Evolutionary conservation across 164 flowering plant genomes (phyloP), one percentile per base, ranked within the genome.

Genomic region (Stephania cephalantha): DNA sequence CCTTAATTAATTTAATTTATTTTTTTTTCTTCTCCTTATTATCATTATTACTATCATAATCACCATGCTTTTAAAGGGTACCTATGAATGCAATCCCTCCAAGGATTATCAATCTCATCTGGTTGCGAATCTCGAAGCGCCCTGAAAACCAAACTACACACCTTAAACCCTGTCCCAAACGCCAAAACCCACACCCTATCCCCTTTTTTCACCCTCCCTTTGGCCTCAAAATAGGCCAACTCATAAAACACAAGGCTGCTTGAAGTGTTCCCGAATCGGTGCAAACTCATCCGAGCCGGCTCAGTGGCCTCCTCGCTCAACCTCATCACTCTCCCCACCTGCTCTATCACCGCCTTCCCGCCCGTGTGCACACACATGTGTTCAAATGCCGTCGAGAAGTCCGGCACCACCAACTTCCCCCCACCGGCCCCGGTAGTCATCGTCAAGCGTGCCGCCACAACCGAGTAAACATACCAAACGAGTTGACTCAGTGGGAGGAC

Each of bases 101-200:
- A 88, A 9, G 88, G 86, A 81, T 88, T 90, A 75, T 87, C 86
- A 12, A 52, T 25, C 17, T 85, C 85, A 1, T 9, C 55, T 15
- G 11, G 45, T 9, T 25, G 8, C 2, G 85, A 78, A 78, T 87
- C 85, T 46, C 58, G 68, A n/a, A 86, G 73, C 68, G 82, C 78
- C 79, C 80, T 85, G 85, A 87, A 85, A 64, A 88, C 89, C 65
- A 85, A 81, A 22, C 89, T 86, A 3, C 89, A 81, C 31, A 85
- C 88, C 76, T 90, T 90, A 73, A 86, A 90, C 35, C 93, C 93
- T 0, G 91, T 86, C n/a, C 93, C 91, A 65, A 90, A 90, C 48
- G 88, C 89, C 78, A 83, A 76, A 88, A 90, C 86, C 89, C 89
- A 87, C 74, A 87, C 74, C 75, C 70, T 79, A 31, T 90, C 93